Evolutionary conservation across 495 filamentous ascomycete genomes (phyloP).

Genomic region (Tuber melanosporum): DNA sequence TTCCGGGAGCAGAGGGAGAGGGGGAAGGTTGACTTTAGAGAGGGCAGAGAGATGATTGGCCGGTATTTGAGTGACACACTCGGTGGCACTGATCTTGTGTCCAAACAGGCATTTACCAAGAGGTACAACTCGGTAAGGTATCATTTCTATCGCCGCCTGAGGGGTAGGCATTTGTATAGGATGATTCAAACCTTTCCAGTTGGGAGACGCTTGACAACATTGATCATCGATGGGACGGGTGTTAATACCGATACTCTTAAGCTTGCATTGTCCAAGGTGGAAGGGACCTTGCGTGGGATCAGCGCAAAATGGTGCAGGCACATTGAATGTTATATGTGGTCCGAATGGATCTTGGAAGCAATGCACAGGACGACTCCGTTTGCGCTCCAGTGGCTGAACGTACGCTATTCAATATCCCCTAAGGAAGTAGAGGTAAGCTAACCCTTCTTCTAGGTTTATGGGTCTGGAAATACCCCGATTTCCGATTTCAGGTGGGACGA

Average conservation of each 20-base stretch:
- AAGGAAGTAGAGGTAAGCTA: not conserved
- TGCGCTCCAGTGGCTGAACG: slow-evolving; percentile 31
- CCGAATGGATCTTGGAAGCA: slow-evolving; percentile 29
- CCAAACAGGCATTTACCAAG: not conserved
- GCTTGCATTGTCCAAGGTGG: slow-evolving; percentile 7
- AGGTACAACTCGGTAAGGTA: not conserved
- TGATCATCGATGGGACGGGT: slow-evolving; percentile 34
- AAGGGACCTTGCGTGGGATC: slow-evolving; percentile 25
- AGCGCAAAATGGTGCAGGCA: slow-evolving; percentile 32
- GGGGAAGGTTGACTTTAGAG: not conserved
- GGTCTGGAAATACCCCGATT: slow-evolving; percentile 30
- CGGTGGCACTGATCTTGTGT: not conserved
- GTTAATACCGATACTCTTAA: slow-evolving; percentile 27
- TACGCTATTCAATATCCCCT: not conserved
- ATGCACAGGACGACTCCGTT: slow-evolving; percentile 11
- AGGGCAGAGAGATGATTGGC: not conserved
- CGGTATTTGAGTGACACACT: slow-evolving; percentile 2
- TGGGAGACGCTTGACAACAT: slow-evolving; percentile 23
- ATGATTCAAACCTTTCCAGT: slow-evolving; percentile 22
- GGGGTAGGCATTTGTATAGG: slow-evolving; percentile 26
- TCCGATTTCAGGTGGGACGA: slow-evolving; percentile 14
- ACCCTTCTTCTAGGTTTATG: slow-evolving; percentile 27
- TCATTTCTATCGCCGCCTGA: slow-evolving; percentile 16
- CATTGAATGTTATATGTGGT: slow-evolving; percentile 29
- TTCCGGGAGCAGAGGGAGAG: not conserved